phyloP scores from a whole-genome alignment of 768 basidiomycete species.

The Calocera viscosa region DNA sequence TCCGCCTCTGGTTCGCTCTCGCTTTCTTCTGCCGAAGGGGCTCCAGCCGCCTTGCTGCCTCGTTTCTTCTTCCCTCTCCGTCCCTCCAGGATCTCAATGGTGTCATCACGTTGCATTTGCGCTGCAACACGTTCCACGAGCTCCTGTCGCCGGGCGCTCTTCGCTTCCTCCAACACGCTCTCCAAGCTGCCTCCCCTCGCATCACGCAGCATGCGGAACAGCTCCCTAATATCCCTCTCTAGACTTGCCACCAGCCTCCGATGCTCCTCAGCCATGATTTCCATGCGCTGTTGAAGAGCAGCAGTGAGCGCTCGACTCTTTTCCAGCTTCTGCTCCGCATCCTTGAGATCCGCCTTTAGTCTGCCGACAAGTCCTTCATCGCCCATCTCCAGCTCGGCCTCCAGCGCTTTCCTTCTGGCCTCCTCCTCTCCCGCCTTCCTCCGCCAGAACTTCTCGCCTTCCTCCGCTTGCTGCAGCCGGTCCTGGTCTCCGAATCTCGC shows the following conservation, averaged over 20 bases:
- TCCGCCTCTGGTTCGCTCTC: conserved; percentile 19
- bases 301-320: conserved; percentile 68
- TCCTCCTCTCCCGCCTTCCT: conserved; percentile 68
- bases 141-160: conserved; percentile 28
- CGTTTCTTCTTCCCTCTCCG: conserved; percentile 17
- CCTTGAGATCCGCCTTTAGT: conserved; percentile 56
- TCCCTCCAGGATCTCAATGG: conserved; percentile 77
- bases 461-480: conserved; percentile 59
- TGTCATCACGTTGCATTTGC: conserved; percentile 70
- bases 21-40: conserved; percentile 24
- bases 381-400: conserved; percentile 69
- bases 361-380: conserved; percentile 73
- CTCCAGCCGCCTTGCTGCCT: conserved; percentile 25
- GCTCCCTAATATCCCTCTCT: conserved; percentile 82
- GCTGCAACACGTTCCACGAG: conserved; percentile 70
- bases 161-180: conserved; percentile 61
- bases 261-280: conserved; percentile 36
- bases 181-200: conserved; percentile 59
- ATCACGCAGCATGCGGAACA: conserved; percentile 88
- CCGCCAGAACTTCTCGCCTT: conserved; percentile 61
- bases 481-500: conserved; percentile 86
- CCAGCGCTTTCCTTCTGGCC: conserved; percentile 32
- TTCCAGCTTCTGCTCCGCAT: conserved; percentile 63
- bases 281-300: conserved; percentile 63
- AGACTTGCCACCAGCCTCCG: conserved; percentile 69